Base-by-base conservation (phyloP, 2,329 filamentous ascomycete genomes). In the Orbilia javanica region DNA sequence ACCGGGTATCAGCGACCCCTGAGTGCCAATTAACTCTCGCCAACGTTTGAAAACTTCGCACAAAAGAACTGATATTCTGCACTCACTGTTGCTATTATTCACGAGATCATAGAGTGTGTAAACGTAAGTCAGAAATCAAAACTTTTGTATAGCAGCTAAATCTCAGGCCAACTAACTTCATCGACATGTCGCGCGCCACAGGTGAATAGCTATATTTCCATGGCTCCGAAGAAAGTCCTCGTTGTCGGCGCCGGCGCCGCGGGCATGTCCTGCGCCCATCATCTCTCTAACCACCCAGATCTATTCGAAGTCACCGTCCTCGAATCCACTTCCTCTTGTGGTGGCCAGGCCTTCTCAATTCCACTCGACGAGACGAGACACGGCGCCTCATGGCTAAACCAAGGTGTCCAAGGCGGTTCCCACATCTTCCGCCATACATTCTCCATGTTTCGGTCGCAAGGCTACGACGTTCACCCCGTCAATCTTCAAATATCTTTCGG, bases 401-500 rank as follows among this genome's bases (percentile, higher is more conserved):
- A 90, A 79, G 89, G 89, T 63, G 89, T 91, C 0, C 89, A 91
- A 81, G 89, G 89, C 31, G 89, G 89, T 15, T 87, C 86, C 46
- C 87, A 90, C 84, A 90, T 90, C 79, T 91, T 91, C 83, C 89
- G 90, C 81, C 89, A 91, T 81, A 91, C 89, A 0, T 88, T 90
- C 85, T 88, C 88, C 65, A 90, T 90, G 86, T 91, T 91, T 81
- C 85, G 86, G 4, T 85, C 87, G 62, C 87, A 90, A 79, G 87
- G 87, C 11, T 86, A 87, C 80, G 85, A 87, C 64, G 86, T 89
- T 2, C 86, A 89, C 79, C 87, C 88, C 7, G 87, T 91, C 46
- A 86, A 88, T 79, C 85, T 90, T 4, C 89, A 91, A 81, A 87
- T 91, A 2, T 88, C 89, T 0, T 91, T 91, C 80, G 88, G 86